A percentile compares a stretch with the other conserved stretches of the same genome.
phyloP scores from a whole-genome alignment of 345 rosid genomes.

The Lagerstroemia speciosa region DNA sequence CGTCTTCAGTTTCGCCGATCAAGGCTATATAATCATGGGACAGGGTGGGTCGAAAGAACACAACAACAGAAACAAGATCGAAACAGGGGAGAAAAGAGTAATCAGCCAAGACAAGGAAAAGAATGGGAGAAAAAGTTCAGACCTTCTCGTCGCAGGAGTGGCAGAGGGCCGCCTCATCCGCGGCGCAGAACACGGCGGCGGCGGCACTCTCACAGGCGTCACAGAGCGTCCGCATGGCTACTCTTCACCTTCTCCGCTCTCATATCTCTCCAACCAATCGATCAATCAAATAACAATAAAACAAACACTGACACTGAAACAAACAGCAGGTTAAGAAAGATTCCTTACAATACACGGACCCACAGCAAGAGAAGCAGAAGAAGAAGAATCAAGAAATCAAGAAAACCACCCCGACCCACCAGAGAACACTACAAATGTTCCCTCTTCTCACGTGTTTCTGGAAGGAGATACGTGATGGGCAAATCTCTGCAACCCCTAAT shows the following conservation, averaged over 20 bases:
- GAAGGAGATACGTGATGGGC: neutral
- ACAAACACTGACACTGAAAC: constrained; percentile 2
- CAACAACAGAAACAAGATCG: neutral
- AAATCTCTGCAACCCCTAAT: too few species aligned
- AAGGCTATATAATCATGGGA: neutral
- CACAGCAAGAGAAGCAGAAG: neutral
- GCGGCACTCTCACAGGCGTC: constrained; percentile 80
- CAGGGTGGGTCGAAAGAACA: neutral
- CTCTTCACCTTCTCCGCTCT: constrained; percentile 16
- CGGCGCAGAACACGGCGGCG: constrained; percentile 80
- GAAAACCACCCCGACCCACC: neutral
- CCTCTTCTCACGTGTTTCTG: neutral
- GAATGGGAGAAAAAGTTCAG: neutral
- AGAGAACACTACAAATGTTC: neutral
- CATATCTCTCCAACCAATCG: constrained; percentile 24
- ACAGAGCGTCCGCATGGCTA: constrained; percentile 66
- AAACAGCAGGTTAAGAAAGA: neutral
- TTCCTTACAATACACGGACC: neutral
- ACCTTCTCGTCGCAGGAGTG: constrained; percentile 71
- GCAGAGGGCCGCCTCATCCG: constrained; percentile 85
- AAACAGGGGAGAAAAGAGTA: neutral
- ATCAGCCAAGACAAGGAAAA: neutral
- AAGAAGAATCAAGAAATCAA: neutral
- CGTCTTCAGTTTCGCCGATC: neutral
- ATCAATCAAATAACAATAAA: neutral